phyloP scores from a whole-genome alignment of 2,329 filamentous ascomycete species.

The Blastomyces gilchristii region DNA sequence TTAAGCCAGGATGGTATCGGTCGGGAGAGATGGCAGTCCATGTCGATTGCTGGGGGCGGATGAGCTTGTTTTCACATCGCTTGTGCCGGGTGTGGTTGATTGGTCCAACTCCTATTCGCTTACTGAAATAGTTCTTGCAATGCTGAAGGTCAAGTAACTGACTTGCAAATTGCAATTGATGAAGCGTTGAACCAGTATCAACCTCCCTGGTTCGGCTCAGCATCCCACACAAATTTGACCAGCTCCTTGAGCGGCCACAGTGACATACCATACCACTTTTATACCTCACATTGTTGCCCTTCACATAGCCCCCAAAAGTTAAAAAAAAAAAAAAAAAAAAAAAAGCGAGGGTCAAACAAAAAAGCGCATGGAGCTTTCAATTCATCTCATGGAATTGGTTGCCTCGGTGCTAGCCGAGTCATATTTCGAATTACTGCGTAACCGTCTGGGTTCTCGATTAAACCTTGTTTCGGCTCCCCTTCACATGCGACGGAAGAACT shows the following conservation, averaged over 20 bases:
- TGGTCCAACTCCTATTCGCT: not conserved
- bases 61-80: slow-evolving; percentile 3
- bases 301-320: not conserved
- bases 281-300: not conserved
- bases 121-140: not conserved
- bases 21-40: not conserved
- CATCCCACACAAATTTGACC: not conserved
- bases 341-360: too few species aligned
- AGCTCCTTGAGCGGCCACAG: not conserved
- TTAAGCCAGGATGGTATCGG: not conserved
- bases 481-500: not conserved
- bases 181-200: not conserved
- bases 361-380: not conserved
- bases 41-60: not conserved
- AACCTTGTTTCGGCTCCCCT: not conserved
- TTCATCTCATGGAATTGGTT: not conserved
- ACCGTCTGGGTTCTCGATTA: not conserved
- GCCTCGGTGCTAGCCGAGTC: not conserved
- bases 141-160: not conserved
- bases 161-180: not conserved
- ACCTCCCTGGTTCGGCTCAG: not conserved
- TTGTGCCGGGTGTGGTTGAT: not conserved
- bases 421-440: not conserved
- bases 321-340: too few species aligned
- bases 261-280: not conserved